Conservation (phyloP, 352 stramenopile genomes). For the Globisporangium uncinulatum region DNA sequence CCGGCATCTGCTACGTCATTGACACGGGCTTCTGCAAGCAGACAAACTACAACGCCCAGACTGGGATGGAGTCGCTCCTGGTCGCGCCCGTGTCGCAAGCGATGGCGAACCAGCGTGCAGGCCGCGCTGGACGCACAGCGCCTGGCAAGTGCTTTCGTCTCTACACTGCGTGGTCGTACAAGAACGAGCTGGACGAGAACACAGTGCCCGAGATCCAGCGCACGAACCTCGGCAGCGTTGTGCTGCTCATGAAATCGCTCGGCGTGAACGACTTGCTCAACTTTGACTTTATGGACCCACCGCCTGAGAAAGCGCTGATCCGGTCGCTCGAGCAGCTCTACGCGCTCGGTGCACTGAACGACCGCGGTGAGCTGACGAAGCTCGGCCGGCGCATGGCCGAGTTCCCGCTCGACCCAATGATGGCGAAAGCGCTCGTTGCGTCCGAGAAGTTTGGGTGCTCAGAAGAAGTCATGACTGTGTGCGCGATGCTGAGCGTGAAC, state of each 20-base stretch:
- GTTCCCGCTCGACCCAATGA: conserved; percentile 94
- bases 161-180: conserved; percentile 98
- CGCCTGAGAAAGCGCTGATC: conserved; percentile 98
- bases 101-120: conserved; percentile 95
- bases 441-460: conserved; percentile 90
- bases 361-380: conserved; percentile 97
- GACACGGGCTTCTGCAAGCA: conserved; percentile 99
- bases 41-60: conserved; percentile 98
- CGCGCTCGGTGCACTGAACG: conserved; percentile 98
- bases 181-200: conserved; percentile 98
- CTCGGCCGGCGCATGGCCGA: conserved; percentile 94
- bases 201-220: conserved; percentile 97
- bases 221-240: conserved; percentile 97
- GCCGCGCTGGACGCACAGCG: conserved; percentile 93
- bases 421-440: conserved; percentile 91
- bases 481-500: conserved; percentile 97
- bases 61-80: conserved; percentile 98
- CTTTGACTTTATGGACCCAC: conserved; percentile 99
- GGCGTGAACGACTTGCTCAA: conserved; percentile 99
- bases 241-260: conserved; percentile 98
- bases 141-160: conserved; percentile 99
- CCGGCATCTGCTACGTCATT: conserved; percentile 99
- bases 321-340: conserved; percentile 98
- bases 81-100: conserved; percentile 97
- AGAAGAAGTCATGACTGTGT: conserved; percentile 96